phyloP scores from a whole-genome alignment of 1,284 basidiomycete species.

The Peniophora sp. region DNA sequence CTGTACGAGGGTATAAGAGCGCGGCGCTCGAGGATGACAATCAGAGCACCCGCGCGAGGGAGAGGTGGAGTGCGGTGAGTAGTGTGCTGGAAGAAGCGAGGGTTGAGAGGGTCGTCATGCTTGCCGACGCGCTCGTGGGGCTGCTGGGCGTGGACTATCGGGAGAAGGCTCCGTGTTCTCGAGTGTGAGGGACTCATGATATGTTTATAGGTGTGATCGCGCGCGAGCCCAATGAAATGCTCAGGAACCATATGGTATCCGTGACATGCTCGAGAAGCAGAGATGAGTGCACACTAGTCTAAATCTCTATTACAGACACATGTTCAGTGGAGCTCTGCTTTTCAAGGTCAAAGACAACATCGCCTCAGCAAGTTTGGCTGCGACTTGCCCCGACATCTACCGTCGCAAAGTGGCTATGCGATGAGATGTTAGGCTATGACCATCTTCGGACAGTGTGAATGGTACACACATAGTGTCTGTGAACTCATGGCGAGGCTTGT shows the following conservation, averaged over 20 bases:
- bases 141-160: slow-evolving; percentile 54
- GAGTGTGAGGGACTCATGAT: not conserved
- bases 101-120: slow-evolving; percentile 52
- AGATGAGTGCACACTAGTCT: no score
- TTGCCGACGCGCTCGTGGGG: slow-evolving; percentile 67
- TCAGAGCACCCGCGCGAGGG: slow-evolving; percentile 41
- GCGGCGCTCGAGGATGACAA: slow-evolving; percentile 54
- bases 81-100: slow-evolving; percentile 58
- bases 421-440: no score
- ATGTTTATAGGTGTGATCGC: slow-evolving; percentile 50
- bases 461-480: no score
- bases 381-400: no score
- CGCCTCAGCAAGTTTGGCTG: no score
- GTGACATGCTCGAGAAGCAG: slow-evolving; percentile 67
- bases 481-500: no score
- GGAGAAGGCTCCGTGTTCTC: slow-evolving; percentile 56
- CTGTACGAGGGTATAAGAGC: slow-evolving; percentile 56
- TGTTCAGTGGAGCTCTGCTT: no score
- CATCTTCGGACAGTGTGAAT: no score
- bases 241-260: slow-evolving; percentile 56
- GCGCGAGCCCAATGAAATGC: slow-evolving; percentile 47
- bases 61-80: slow-evolving; percentile 57
- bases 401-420: no score
- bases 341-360: no score
- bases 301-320: no score